Evolutionary conservation across 129 eudicot species (phyloP), one percentile per base, ranked within the genome.

Genomic region (Artemisia tridentata): DNA sequence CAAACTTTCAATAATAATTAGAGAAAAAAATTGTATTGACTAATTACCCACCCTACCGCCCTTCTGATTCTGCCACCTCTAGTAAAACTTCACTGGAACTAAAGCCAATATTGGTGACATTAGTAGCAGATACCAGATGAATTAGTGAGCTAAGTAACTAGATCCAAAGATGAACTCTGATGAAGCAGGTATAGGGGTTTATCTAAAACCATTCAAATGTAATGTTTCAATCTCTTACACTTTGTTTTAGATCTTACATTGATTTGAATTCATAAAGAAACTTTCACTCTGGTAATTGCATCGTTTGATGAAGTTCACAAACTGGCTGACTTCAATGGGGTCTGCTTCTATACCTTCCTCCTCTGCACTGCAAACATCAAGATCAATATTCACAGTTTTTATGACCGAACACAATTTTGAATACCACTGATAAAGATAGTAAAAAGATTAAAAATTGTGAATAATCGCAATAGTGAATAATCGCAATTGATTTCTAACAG

Each of bases 301-400:
- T 73, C 89, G 81, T 63, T 87, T 95, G 54, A 95, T 72, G 65
- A 87, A 95, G 63, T 84, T 84, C 58, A 83, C 72, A 81, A 88
- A 86, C 76, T 86, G 81, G 51, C 86, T 80, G 20, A 92, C 60
- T 80, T 92, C 95, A 62, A 80, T 76, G 4, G 96, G 88, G 74
- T 89, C 90, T 59, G 91, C 91, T 71, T 82, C 82, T 25, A 84
- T 82, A 50, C 99, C 99, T 79, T 88, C 97, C 81, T 88, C 87
- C 80, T 90, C 96, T 71, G 90, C 97, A 75, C 99, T 95, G 66
- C 71, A 90, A 77, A 55, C 76, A 80, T 38, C 79, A 77, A 69
- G 14, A 58, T 47, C 16, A 25, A 58, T 45, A 65, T 62, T 75
- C 51, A 65, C 12, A 25, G 14, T 23, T 49, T 34, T 71, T 56